Base-by-base conservation (phyloP, 805 yeast genomes). In the Priceomyces castillae region DNA sequence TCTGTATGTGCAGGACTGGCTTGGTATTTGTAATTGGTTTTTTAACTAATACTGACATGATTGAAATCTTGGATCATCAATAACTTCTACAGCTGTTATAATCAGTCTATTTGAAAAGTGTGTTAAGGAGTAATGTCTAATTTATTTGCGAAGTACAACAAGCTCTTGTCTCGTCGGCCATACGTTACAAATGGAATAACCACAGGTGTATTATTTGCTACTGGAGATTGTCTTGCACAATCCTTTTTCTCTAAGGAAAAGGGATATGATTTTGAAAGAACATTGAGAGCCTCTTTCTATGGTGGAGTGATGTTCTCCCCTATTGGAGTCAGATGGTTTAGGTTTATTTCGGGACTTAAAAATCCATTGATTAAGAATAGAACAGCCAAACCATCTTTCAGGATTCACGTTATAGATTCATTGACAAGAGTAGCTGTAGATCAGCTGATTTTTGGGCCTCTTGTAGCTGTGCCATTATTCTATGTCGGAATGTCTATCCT, bases 201-300 rank as follows among this genome's bases (percentile, higher is more conserved):
- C 34, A 76, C 81, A 1, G 81, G 76, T n/a, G 46, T 71, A 11
- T 60, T 81, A 30, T 87, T 88, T 58, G 94, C 89, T 0, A 46
- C 81, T 1, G 96, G 96, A 2, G 96, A 89, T 59, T 64, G 63
- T 1, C 51, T 85, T 19, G 96, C 96, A 0, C 96, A 89, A 58
- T 34, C 63, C 0, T 52, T 77, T 4, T 76, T 77, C 57, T 69
- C 76, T 7, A 48, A 45, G 28, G 44, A 49, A 1, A 36, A 44
- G 19, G 39, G 46, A 10, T 83, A 69, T 57, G 89, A 87, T 52
- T 65, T 52, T 36, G 47, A 51, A 2, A 65, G 95, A 45, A 82
- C 90, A 0, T 45, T 70, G 1, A 67, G 96, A 44, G 86, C 92
- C 1, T 71, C 77, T 5, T 42, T 76, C 1, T 90, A 86, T 56